Evolutionary conservation across 192 early-diverging fungal species (phyloP), one percentile per base, ranked within the genome.

Genomic region (Endogone sp.): DNA sequence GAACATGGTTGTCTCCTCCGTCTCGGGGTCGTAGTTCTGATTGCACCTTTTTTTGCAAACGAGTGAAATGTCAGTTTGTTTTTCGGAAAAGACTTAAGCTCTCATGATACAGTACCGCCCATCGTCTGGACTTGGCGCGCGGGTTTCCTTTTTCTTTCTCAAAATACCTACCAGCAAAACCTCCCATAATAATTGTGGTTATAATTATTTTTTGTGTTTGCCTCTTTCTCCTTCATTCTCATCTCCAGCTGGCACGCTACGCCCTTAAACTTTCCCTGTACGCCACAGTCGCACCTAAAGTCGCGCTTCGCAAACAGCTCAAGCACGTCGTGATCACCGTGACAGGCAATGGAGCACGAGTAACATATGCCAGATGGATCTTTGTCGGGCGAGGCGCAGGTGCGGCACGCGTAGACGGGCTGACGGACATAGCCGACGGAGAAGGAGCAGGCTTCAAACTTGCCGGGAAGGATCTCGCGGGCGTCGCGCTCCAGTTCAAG

Each of bases 231-330:
- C 29, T 71, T 71, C 16, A 13, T 22, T 4, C 60, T 32, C 37
- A 49, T 60, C 37, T 82, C 78, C 4, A 88, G 65, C 16, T 73
- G 65, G 59, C 86, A 88, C n/a, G 71, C 25, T 31, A 63, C 31
- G 0, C 59, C 62, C 20, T 70, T 66, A 71, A 80, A 75, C 44
- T 85, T 81, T 49, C 82, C 75, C 4, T 56, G 23, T 0, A 90
- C 89, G 4, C 94, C 96, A 62, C 96, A 98, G 79, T 96, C 94
- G 75, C 96, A 98, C 16, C 90, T 83, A 73, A 98, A 98, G 64
- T 80, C 69, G 2, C 95, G 80, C 63, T 95, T 94, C 4, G 88
- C 84, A 72, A 95, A 95, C 60, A 96, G 75, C 75, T 98, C 95
- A 37, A 94, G 82, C 13, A 95, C 78, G 8, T 95, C 86, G 75